These are phyloP conservation scores for Acanthamoeba rhysodes DNA, from an alignment of 208 protist species.

Conservation along the genomic window DNA sequence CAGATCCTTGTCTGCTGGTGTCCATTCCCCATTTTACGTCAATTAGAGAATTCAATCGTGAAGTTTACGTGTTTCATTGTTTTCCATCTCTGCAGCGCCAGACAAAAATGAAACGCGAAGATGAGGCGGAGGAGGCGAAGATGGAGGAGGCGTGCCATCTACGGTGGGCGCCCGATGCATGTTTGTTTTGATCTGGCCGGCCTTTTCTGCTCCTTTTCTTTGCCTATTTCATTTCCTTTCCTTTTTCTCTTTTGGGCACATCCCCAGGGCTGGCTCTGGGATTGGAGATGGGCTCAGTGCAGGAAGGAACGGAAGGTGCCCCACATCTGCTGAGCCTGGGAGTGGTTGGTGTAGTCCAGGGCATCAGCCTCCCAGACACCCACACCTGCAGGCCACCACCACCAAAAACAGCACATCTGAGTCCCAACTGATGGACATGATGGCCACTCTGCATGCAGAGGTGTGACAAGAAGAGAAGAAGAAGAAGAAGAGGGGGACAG, in stretches of 20 bases:
- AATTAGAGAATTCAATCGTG: background rate
- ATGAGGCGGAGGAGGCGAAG: too few relatives aligned
- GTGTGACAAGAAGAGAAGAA: background rate
- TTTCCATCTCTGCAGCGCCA: background rate
- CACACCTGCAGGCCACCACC: background rate
- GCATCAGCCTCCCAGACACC: conserved; percentile 72
- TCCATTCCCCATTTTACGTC: background rate
- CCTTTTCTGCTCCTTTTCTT: too few relatives aligned
- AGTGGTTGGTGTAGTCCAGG: conserved; percentile 62
- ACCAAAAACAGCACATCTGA: too few relatives aligned
- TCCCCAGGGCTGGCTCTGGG: too few relatives aligned
- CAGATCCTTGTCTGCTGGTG: conserved; percentile 34
- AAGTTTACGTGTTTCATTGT: background rate
- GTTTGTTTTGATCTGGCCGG: too few relatives aligned
- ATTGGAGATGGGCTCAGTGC: too few relatives aligned
- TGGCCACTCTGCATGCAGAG: background rate
- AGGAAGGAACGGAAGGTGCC: conserved; percentile 70
- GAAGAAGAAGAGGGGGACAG: too few relatives aligned
- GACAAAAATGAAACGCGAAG: background rate
- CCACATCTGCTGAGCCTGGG: conserved; percentile 72
- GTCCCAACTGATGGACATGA: background rate
- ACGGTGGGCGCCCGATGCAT: background rate
- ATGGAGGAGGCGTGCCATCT: background rate
- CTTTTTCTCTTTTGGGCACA: too few relatives aligned
- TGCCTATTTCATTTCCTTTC: too few relatives aligned